Conservation (phyloP, 495 filamentous ascomycete genomes). For the Cercophora sp. region DNA sequence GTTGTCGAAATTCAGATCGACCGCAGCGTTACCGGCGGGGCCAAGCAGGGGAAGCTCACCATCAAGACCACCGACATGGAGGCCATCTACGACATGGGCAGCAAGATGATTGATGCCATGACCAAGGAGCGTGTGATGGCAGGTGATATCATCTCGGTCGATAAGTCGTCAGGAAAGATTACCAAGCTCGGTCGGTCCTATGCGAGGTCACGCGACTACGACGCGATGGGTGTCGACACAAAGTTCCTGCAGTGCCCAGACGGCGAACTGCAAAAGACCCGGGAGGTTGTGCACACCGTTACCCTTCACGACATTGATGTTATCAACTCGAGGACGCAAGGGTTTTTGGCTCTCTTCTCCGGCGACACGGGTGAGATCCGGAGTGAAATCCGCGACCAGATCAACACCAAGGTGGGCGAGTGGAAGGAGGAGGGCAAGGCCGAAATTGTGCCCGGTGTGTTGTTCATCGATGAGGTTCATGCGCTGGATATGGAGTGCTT, state of each 20-base stretch:
- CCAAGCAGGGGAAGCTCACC: conserved; percentile 97
- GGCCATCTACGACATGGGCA: conserved; percentile 98
- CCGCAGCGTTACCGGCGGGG: conserved; percentile 89
- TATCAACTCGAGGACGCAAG: conserved; percentile 96
- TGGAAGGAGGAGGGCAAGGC: conserved; percentile 99
- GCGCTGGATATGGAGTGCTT: conserved; percentile 99
- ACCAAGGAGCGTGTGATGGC: conserved; percentile 98
- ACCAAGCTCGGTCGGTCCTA: conserved; percentile 93
- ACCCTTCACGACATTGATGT: conserved; percentile 98
- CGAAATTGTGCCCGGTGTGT: conserved; percentile 92
- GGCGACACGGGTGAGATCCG: conserved; percentile 98
- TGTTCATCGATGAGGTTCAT: conserved; percentile 99
- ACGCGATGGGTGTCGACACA: conserved; percentile 97
- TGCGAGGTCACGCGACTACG: conserved; percentile 92
- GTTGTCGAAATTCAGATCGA: conserved; percentile 99
- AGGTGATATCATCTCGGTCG: conserved; percentile 95
- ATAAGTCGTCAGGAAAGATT: conserved; percentile 96
- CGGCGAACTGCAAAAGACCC: conserved; percentile 94
- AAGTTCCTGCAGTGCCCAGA: conserved; percentile 99
- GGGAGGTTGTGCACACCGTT: conserved; percentile 95
- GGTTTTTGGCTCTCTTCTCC: conserved; percentile 92
- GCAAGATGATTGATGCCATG: conserved; percentile 99
- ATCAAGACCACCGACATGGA: conserved; percentile 99
- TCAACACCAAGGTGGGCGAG: conserved; percentile 95
- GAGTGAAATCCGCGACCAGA: conserved; percentile 95